These are phyloP conservation scores for Curvularia sp. DNA, from an alignment of 2,329 filamentous ascomycete genomes.

Conservation along the genomic window DNA sequence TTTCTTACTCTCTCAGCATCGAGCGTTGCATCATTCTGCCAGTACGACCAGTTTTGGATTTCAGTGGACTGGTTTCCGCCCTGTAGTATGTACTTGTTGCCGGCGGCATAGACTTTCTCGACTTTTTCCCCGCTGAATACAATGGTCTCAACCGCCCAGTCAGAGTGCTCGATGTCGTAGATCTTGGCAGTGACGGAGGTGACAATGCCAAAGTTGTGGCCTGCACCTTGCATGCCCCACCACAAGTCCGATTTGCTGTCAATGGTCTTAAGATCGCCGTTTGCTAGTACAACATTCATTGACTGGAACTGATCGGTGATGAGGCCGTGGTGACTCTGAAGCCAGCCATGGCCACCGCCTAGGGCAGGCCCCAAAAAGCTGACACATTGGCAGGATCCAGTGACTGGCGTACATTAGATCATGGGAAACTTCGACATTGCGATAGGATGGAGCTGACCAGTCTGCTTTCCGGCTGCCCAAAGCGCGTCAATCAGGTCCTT, in stretches of 20 bases:
- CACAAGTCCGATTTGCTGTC: constrained; percentile 59
- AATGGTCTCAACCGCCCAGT: constrained; percentile 37
- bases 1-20: constrained; percentile 3
- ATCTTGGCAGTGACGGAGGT: constrained; percentile 51
- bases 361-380: constrained; percentile 59
- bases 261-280: constrained; percentile 55
- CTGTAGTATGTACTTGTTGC: constrained; percentile 57
- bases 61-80: constrained; percentile 55
- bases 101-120: constrained; percentile 56
- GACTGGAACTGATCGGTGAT: constrained; percentile 63
- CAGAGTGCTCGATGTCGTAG: constrained; percentile 42
- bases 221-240: constrained; percentile 57
- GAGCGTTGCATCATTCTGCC: constrained; percentile 27
- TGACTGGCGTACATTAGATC: constrained; percentile 22
- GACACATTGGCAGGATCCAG: constrained; percentile 59
- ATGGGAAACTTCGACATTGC: too few species aligned
- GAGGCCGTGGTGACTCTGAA: constrained; percentile 63
- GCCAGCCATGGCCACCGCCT: constrained; percentile 65
- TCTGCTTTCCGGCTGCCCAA: constrained; percentile 61
- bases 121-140: constrained; percentile 56
- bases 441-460: constrained; percentile 42
- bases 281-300: constrained; percentile 60
- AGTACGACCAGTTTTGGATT: constrained; percentile 37
- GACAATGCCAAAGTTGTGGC: constrained; percentile 60
- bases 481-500: constrained; percentile 58